These are phyloP conservation scores for Hygrophoropsis aurantiaca DNA, from an alignment of 768 basidiomycete genomes.

Conservation along the genomic window DNA sequence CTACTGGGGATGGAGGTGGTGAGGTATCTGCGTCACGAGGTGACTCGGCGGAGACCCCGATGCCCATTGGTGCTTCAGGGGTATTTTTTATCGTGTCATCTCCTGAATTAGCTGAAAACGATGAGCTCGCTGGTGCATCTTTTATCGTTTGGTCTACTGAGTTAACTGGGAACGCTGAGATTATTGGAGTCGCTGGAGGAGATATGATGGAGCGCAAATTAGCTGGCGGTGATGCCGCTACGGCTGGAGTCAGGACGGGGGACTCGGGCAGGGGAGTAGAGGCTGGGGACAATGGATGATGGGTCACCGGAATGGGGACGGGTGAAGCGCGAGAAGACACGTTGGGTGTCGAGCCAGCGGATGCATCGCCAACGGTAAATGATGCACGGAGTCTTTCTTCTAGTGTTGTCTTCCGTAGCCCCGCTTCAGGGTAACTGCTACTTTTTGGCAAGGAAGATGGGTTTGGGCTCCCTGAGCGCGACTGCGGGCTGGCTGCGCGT, in stretches of 20 bases:
- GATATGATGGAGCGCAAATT: not conserved
- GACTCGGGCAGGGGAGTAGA: conserved; percentile 46
- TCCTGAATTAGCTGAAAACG: no score
- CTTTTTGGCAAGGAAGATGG: conserved; percentile 18
- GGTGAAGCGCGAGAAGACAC: conserved; percentile 44
- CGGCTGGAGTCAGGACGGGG: conserved; percentile 18
- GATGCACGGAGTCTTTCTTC: conserved; percentile 77
- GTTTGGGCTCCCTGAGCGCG: conserved; percentile 23
- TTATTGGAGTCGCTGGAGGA: conserved; percentile 1
- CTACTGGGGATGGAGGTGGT: no score
- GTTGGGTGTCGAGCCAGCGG: conserved; percentile 40
- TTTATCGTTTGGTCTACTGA: not conserved
- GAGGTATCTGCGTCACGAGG: no score
- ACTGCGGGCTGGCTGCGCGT: conserved; percentile 11
- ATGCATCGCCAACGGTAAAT: conserved; percentile 57
- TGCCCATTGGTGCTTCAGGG: no score
- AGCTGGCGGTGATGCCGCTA: not conserved
- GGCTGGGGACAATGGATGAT: conserved; percentile 41
- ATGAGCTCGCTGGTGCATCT: no score
- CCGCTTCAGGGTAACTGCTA: conserved; percentile 13
- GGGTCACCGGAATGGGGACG: conserved; percentile 27
- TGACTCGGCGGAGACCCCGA: no score
- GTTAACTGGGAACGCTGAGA: not conserved
- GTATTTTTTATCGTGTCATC: no score
- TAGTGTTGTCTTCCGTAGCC: conserved; percentile 53